Base-by-base conservation (phyloP, 495 filamentous ascomycete species). In the Chaetomidium leptoderma region DNA sequence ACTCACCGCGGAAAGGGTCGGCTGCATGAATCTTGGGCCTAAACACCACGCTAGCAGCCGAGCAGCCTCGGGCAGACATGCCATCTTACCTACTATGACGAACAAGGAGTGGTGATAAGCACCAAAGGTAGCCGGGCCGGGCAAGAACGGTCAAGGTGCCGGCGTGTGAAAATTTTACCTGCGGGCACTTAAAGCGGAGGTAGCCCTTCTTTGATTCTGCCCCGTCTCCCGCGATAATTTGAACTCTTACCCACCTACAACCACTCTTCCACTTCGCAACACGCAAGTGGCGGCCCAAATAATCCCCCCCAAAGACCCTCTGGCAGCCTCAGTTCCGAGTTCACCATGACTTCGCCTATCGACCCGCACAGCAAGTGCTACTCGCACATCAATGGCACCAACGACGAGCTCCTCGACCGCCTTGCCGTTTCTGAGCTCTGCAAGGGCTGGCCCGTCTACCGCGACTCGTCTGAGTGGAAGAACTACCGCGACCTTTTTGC, bases 371-470 rank as follows among this genome's bases (percentile, higher is more conserved):
- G 63, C 56, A 69, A 64, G 55, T 52, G 40, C 58, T 78, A 73
- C 63, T 77, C 74, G n/a, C 81, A 84, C 64, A 78, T 80, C 66
- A 85, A 86, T 61, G 83, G 82, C 26, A 72, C 69, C 11, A 62
- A 70, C 23, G 63, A 69, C 40, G 71, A 83, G 11, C 61, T 75
- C 5, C 69, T 83, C 7, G 74, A 83, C 55, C 79, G 83, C 16
- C 72, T 79, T 23, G 77, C 78, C 57, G 71, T 86, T 35, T 74
- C 81, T 3, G 83, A 85, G 63, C 71, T 86, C n/a, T 84, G 82
- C 66, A 84, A 85, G 63, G 83, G 83, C 37, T 86, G 83, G 83
- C 83, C 83, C 19, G 80, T 83, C 53, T 86, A 85, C 63, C 78
- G 83, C 16, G 83, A 85, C 54, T 76, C 81, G 26, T 85, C 83